These are phyloP conservation scores for Trypanosoma avium DNA, from an alignment of 208 protist genomes.

Conservation along the genomic window DNA sequence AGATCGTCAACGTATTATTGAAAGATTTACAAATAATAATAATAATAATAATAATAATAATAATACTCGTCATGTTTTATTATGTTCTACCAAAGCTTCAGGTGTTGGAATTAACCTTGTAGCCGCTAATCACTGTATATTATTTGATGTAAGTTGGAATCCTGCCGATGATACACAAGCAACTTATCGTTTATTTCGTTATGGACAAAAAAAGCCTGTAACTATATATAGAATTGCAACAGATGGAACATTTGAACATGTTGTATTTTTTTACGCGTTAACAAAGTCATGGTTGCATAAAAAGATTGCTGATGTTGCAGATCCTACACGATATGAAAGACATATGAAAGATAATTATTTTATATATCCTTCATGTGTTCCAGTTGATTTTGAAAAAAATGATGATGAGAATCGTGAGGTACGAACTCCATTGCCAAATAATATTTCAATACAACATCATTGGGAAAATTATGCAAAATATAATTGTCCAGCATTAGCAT, in stretches of 20 bases:
- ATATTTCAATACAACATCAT: conserved; percentile 8
- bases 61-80: conserved; percentile 48
- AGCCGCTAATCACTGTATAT: conserved; percentile 91
- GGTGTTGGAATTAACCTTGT: conserved; percentile 93
- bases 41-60: no score
- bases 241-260: conserved; percentile 92
- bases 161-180: conserved; percentile 90
- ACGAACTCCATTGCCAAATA: conserved; percentile 19
- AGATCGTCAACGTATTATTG: conserved; percentile 53
- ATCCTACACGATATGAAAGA: conserved; percentile 73
- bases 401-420: neutral
- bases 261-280: conserved; percentile 86
- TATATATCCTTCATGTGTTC: conserved; percentile 62
- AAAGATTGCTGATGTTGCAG: conserved; percentile 77
- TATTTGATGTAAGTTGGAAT: conserved; percentile 95
- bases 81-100: conserved; percentile 93
- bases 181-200: conserved; percentile 93
- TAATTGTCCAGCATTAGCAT: conserved; percentile 18
- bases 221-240: conserved; percentile 92
- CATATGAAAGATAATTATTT: conserved; percentile 74
- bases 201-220: conserved; percentile 91
- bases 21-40: conserved; percentile 66
- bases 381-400: conserved; percentile 29
- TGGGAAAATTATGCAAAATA: conserved; percentile 22
- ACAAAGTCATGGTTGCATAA: conserved; percentile 86